Evolutionary conservation across 2,329 filamentous ascomycete species (phyloP).

Genomic region (Mycosphaerelloides madeirae): DNA sequence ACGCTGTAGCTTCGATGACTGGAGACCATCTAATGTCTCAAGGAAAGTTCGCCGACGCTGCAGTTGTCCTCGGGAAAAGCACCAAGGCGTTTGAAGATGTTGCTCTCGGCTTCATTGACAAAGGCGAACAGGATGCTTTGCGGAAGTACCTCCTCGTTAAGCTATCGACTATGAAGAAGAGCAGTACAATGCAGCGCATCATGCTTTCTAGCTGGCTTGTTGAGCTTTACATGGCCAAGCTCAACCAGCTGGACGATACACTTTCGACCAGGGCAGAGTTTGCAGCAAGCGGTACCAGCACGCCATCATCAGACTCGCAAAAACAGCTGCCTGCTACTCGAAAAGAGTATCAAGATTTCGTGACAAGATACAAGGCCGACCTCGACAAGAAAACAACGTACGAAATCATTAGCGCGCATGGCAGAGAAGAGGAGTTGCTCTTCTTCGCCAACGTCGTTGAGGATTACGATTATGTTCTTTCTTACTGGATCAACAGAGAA

Average conservation of each 20-base stretch:
- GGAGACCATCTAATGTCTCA: conserved; percentile 82
- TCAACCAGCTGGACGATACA: conserved; percentile 90
- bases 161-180: conserved; percentile 74
- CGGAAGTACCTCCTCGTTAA: conserved; percentile 86
- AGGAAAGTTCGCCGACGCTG: conserved; percentile 79
- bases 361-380: conserved; percentile 76
- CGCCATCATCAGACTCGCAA: conserved; percentile 54
- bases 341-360: conserved; percentile 82
- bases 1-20: conserved; percentile 85
- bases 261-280: conserved; percentile 85
- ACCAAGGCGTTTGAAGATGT: conserved; percentile 97
- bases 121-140: conserved; percentile 81
- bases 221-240: conserved; percentile 94
- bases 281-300: conserved; percentile 54
- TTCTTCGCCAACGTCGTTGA: conserved; percentile 84
- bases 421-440: conserved; percentile 84
- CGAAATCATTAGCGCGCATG: conserved; percentile 92
- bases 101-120: conserved; percentile 83
- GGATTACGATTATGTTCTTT: conserved; percentile 90
- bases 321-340: conserved; percentile 66
- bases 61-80: conserved; percentile 85
- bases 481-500: conserved; percentile 96
- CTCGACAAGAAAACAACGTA: conserved; percentile 90
- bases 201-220: conserved; percentile 96
- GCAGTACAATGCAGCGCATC: conserved; percentile 81